Evolutionary conservation across 768 basidiomycete genomes (phyloP), one percentile per base, ranked within the genome.

Genomic region (Kwoniella botswanensis): DNA sequence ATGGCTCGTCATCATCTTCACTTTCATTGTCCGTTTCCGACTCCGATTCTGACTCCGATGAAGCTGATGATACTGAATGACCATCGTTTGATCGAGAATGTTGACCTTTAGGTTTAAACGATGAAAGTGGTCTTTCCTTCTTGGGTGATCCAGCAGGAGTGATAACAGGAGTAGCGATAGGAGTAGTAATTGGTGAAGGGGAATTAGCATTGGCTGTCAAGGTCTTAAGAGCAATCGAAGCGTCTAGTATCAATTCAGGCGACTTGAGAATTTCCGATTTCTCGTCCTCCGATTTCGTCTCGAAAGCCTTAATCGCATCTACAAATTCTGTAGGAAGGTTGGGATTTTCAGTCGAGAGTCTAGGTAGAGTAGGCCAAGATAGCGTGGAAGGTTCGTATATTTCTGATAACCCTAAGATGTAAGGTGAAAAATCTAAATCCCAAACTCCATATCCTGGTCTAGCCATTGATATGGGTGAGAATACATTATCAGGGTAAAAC

Each of bases 361-460:
- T 43, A 56, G 73, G 73, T 2, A 75, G 57, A n/a, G 24, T 46
- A n/a, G 74, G 68, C 74, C 76, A 75, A 18, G 71, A 46, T 18
- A 50, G 13, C 26, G 41, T 63, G 11, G 74, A 64, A n/a, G 70
- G 43, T 26, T 70, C 75, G 42, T 73, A 72, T 3, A 71, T 63
- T 29, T 68, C 62, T n/a, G 74, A 68, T 52, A 80, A 42, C 9
- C 76, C 75, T 10, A 69, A 54, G 57, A 80, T 74, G 62, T 78
- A 75, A n/a, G 68, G 35, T 15, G 77, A 77, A 67, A 73, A 80
- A 62, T 80, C 77, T 29, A 80, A 59, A 64, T 80, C 77, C 77
- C 74, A 76, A 4, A 80, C 73, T 1, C 74, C 79, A 50, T 76
- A 78, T 2, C 76, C 79, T 52, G 73, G 75, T 61, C 77, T 63